Evolutionary conservation across 2,329 filamentous ascomycete genomes (phyloP), one percentile per base, ranked within the genome.

Genomic region (Colletotrichum sp.): DNA sequence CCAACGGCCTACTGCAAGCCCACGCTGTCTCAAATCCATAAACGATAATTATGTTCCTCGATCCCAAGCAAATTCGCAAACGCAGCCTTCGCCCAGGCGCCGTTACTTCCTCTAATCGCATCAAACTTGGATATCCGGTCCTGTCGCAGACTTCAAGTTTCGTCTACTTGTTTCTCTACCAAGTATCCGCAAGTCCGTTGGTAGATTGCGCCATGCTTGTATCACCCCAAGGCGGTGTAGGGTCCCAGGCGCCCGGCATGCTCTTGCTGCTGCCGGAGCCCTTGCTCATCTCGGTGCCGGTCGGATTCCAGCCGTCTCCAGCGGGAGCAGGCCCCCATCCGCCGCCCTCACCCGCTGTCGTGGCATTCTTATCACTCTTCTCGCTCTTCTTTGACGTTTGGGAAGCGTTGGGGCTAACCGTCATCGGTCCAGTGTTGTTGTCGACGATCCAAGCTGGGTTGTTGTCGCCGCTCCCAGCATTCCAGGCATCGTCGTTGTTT

Each of bases 211-310:
- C 76, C 52, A 74, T 32, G 15, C 66, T 66, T 9, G 71, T 36
- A 28, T 77, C 71, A n/a, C 65, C 75, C 76, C 76, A 77, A 13
- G 69, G 68, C 6, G 13, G 48, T 5, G 3, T 18, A 12, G 48
- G 21, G 15, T 78, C 69, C 76, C 73, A 78, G 15, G 76, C 71
- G 16, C 77, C 77, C 7, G 77, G 77, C 77, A 78, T 78, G 36
- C 43, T 77, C 73, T 70, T 74, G 66, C 62, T 76, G 65, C 66
- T 66, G 58, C 68, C 65, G 32, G 72, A 77, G 9, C 62, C 48
- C 70, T 75, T 75, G 56, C 70, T 72, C 48, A 65, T 61, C 21
- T 75, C 66, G 7, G 70, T 74, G n/a, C 58, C 58, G 7, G 66
- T 70, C n/a, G 62, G 71, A 15, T 72, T 66, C 10, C 24, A 75